Base-by-base conservation (phyloP, 2,329 filamentous ascomycete species). In the Trichoderma lentiforme region DNA sequence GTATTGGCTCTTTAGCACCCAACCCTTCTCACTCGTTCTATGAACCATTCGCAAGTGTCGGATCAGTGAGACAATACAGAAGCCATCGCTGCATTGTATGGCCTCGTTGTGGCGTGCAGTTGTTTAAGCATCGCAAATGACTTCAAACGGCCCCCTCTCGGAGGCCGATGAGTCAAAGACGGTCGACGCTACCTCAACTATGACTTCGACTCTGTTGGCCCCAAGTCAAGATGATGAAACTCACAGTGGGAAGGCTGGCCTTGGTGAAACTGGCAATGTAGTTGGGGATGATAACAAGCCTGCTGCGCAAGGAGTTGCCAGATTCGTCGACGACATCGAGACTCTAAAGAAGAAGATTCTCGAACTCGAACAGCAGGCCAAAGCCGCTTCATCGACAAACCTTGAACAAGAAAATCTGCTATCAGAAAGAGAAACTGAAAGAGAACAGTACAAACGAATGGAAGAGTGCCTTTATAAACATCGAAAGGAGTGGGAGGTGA, bases 381-480 rank as follows among this genome's bases (percentile, higher is more conserved):
- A 64, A 30, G n/a, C 11, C 14, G 43, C 24, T 18, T 30, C 39
- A 28, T 7, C 43, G 7, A 18, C 43, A 18, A 36, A 43, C 6
- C 12, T 15, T 18, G 62, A 65, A 28, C 36, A 65, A 32, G 62
- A 53, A 32, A 15, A 14, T 21, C 8, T 6, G 12, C 18, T 11
- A 9, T 15, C 66, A 32, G 21, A 60, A 24, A 24, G 6, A 9
- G 60, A 28, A n/a, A 28, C 0, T 21, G 36, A 51, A 7, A 14
- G 30, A 24, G 56, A 69, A 6, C 15, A 53, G 12, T 69, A 69
- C 21, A 69, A 51, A 21, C 36, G 66, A 9, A 69, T 69, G 56
- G 56, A 69, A 26, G 66, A 18, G 8, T 69, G 66, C 15, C 66
- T 69, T 51, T 69, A 69, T 11, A 61, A 26, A 4, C 56, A 69